phyloP scores from a whole-genome alignment of 2,329 filamentous ascomycete species.

The Xylaria arbuscula region DNA sequence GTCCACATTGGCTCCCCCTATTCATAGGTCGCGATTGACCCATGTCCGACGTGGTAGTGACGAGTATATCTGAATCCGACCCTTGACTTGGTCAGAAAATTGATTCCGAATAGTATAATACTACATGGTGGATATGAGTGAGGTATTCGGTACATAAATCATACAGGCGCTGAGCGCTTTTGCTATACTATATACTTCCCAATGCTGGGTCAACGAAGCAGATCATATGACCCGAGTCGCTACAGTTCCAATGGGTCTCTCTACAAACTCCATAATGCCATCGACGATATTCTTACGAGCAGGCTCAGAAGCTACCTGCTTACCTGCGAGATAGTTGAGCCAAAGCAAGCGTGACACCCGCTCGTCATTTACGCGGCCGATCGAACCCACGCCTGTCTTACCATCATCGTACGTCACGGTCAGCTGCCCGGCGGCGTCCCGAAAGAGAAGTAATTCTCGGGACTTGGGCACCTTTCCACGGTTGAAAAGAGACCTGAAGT shows the following conservation, averaged over 20 bases:
- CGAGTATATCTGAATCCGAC: not conserved
- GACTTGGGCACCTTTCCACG: slow-evolving; percentile 83
- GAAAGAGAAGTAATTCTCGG: slow-evolving; percentile 77
- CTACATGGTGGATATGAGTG: slow-evolving; percentile 16
- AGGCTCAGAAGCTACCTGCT: slow-evolving; percentile 84
- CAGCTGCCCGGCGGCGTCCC: slow-evolving; percentile 73
- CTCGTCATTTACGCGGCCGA: slow-evolving; percentile 83
- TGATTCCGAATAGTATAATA: not conserved
- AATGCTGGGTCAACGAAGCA: not conserved
- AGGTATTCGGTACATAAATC: slow-evolving; percentile 34
- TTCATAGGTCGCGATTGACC: too few species aligned
- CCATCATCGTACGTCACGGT: slow-evolving; percentile 74
- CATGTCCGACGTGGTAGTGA: not conserved
- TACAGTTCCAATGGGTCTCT: slow-evolving; percentile 87
- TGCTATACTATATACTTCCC: not conserved
- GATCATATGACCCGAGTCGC: slow-evolving; percentile 75
- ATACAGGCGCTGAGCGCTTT: slow-evolving; percentile 31
- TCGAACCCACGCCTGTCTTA: slow-evolving; percentile 59
- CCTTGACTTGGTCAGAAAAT: not conserved
- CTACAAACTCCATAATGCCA: slow-evolving; percentile 87
- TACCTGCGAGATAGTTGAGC: slow-evolving; percentile 90
- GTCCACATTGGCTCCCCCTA: too few species aligned
- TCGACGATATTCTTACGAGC: slow-evolving; percentile 85
- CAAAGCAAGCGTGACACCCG: slow-evolving; percentile 83
- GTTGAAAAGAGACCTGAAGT: slow-evolving; percentile 86